Evolutionary conservation across 2,329 filamentous ascomycete genomes (phyloP).

Genomic region (Aspergillus transmontanensis): DNA sequence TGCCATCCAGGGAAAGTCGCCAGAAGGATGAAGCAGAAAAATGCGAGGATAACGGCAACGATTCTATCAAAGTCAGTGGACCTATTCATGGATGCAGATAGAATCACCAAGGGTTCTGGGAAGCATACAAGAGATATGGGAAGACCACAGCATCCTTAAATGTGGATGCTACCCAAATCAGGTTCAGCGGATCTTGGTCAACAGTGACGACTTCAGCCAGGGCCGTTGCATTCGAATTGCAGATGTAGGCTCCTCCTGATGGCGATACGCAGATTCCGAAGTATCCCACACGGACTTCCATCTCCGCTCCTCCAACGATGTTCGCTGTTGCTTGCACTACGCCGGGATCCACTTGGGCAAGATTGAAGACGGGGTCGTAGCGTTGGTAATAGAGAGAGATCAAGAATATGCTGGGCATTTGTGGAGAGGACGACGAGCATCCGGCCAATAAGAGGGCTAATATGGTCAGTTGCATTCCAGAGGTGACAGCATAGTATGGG

Average conservation of each 20-base stretch:
- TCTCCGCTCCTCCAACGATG: constrained; percentile 79
- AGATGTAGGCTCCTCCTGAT: constrained; percentile 87
- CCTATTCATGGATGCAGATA: neutral
- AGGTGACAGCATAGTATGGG: neutral
- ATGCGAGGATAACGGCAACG: constrained; percentile 95
- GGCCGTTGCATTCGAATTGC: constrained; percentile 94
- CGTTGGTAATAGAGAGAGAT: constrained; percentile 95
- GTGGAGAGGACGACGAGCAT: constrained; percentile 92
- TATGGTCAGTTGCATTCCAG: constrained; percentile 25
- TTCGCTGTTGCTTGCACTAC: constrained; percentile 83
- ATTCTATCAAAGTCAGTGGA: constrained; percentile 60
- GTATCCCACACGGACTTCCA: constrained; percentile 93
- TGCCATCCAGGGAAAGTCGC: constrained; percentile 98
- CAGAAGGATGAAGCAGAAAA: constrained; percentile 90
- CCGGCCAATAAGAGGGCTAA: constrained; percentile 88
- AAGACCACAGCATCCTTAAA: constrained; percentile 99
- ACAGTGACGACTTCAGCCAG: constrained; percentile 85
- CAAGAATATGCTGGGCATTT: constrained; percentile 95
- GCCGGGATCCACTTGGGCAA: constrained; percentile 87
- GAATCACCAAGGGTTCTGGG: neutral
- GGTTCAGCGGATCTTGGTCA: constrained; percentile 92
- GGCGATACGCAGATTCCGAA: constrained; percentile 97
- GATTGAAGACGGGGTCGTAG: constrained; percentile 79
- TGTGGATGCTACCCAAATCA: constrained; percentile 94
- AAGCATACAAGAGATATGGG: constrained; percentile 86